Conservation (phyloP, 2,329 filamentous ascomycete species). For the Teratosphaeriaceae sp. region DNA sequence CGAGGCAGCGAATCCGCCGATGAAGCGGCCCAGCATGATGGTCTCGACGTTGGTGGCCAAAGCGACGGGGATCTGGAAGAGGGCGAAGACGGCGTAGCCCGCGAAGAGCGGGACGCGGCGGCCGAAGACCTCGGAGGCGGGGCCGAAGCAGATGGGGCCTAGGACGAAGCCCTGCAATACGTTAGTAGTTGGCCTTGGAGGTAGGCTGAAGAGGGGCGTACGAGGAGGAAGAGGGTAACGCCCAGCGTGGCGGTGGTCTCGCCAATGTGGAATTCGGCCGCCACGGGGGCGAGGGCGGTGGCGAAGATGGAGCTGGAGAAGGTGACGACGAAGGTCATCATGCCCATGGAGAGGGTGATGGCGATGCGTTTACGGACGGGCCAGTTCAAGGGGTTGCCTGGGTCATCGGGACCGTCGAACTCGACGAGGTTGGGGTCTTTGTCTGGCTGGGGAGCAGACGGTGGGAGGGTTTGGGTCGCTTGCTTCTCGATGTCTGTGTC, state of each 20-base stretch:
- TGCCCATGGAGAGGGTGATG: conserved; percentile 17
- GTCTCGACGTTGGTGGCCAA: conserved; percentile 49
- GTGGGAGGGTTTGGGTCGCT: not conserved
- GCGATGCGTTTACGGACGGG: conserved; percentile 11
- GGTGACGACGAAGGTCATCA: conserved; percentile 19
- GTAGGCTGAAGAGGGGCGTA: not conserved
- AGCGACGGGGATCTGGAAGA: conserved; percentile 51
- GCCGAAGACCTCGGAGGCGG: conserved; percentile 53
- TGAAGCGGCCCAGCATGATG: conserved; percentile 49
- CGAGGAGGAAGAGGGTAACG: conserved; percentile 19
- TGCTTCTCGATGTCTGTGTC: conserved; percentile 4
- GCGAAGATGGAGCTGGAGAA: conserved; percentile 16
- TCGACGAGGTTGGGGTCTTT: conserved; percentile 20
- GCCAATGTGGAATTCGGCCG: conserved; percentile 17
- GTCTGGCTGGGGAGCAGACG: not conserved
- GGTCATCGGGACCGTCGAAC: conserved; percentile 21
- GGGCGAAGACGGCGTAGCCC: conserved; percentile 44
- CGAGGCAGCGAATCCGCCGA: conserved; percentile 44
- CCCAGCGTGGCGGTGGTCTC: conserved; percentile 19
- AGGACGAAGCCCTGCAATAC: conserved; percentile 15
- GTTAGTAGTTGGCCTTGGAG: not conserved
- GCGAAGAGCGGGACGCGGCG: conserved; percentile 44
- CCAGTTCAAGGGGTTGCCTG: conserved; percentile 22
- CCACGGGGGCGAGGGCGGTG: conserved; percentile 14
- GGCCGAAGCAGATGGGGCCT: conserved; percentile 35